Evolutionary conservation across 768 basidiomycete species (phyloP).

Genomic region (Jaapia argillacea): DNA sequence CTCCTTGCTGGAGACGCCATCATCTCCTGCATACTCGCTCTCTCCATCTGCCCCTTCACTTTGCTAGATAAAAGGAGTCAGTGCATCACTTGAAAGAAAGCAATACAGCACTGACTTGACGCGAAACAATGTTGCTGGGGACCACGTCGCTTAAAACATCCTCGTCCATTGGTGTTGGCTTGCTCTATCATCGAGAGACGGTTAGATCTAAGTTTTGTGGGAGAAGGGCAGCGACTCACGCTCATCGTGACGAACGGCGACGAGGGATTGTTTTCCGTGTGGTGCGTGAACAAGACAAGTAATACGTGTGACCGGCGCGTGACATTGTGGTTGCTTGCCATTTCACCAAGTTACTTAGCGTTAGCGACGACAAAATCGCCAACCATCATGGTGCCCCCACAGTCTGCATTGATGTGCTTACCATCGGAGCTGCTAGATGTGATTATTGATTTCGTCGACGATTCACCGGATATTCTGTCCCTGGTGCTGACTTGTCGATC

Average conservation of each 20-base stretch:
- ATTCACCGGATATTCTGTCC: no score
- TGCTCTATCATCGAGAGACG: constrained; percentile 9
- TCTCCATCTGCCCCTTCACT: constrained; percentile 70
- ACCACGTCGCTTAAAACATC: constrained; percentile 88
- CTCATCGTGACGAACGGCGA: constrained; percentile 4
- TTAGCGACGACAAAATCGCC: no score
- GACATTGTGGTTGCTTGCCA: no score
- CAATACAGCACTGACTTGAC: constrained; percentile 45
- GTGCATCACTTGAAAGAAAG: constrained; percentile 1
- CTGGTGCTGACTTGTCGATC: no score
- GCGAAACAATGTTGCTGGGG: constrained; percentile 84
- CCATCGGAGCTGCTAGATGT: no score
- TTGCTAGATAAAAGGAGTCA: constrained; percentile 20
- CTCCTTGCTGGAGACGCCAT: constrained; percentile 36
- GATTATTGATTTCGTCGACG: no score
- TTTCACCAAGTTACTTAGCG: no score
- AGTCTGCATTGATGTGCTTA: no score
- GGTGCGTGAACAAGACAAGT: no score
- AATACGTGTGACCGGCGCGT: no score
- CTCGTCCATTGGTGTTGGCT: constrained; percentile 35
- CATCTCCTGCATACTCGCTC: constrained; percentile 57
- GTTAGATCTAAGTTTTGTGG: background rate
- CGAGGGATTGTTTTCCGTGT: background rate
- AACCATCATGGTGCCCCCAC: no score
- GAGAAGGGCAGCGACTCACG: constrained; percentile 10